Evolutionary conservation across 192 early-diverging fungal genomes (phyloP).

Genomic region (Linnemannia exigua): DNA sequence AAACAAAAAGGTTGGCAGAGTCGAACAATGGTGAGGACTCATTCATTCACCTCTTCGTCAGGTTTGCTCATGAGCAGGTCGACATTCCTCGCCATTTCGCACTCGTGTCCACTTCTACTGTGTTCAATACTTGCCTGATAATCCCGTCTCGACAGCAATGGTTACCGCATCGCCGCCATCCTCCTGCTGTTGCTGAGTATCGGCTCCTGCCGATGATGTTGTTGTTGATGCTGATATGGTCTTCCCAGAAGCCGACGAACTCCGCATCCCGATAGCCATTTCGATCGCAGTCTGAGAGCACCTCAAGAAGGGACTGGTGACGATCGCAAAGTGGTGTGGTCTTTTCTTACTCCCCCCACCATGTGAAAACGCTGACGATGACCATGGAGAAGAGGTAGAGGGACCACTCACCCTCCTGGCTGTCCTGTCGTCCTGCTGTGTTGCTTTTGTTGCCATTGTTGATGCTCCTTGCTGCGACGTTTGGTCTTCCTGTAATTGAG

Average conservation of each 20-base stretch:
- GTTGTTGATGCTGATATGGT: background rate
- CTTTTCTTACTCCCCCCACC: conserved; percentile 14
- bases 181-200: background rate
- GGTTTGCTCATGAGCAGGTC: background rate
- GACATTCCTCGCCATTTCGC: background rate
- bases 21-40: background rate
- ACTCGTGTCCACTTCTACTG: background rate
- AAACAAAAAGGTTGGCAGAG: background rate
- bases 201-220: background rate
- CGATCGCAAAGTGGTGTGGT: conserved; percentile 50
- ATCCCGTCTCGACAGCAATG: conserved; percentile 41
- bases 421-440: background rate
- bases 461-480: background rate
- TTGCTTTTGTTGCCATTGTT: conserved; percentile 1
- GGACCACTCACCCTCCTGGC: background rate
- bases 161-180: conserved; percentile 35
- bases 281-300: conserved; percentile 54
- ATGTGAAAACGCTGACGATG: background rate
- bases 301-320: conserved; percentile 52
- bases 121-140: conserved; percentile 42
- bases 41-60: background rate
- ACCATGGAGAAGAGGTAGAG: background rate
- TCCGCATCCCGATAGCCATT: conserved; percentile 49
- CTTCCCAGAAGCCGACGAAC: background rate
- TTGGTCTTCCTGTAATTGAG: background rate